A percentile compares a stretch with the other conserved stretches of the same genome.
phyloP scores from a whole-genome alignment of 805 yeast genomes.

The Lachancea sp. region DNA sequence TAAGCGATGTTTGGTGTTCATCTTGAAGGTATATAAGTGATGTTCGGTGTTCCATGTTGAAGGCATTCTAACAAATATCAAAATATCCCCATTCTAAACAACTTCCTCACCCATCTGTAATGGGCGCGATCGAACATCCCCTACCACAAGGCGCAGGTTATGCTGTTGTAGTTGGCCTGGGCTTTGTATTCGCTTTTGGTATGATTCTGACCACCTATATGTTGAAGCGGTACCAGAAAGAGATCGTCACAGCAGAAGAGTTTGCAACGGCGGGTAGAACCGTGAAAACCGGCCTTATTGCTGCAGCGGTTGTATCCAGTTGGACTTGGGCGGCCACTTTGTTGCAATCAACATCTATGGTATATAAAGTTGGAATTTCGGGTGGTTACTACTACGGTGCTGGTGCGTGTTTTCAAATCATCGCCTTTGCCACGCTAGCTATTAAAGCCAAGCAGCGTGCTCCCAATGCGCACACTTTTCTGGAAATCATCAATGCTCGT shows the following conservation, averaged over 20 bases:
- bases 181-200: slow-evolving; percentile 67
- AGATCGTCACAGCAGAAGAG: slow-evolving; percentile 86
- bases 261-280: slow-evolving; percentile 90
- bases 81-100: too few species aligned
- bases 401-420: slow-evolving; percentile 87
- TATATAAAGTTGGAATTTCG: slow-evolving; percentile 68
- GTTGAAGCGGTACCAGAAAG: slow-evolving; percentile 72
- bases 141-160: slow-evolving; percentile 79
- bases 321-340: slow-evolving; percentile 94
- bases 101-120: slow-evolving; percentile 3
- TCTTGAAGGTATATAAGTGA: too few species aligned
- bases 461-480: slow-evolving; percentile 86
- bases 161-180: slow-evolving; percentile 84
- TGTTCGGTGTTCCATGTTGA: too few species aligned
- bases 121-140: slow-evolving; percentile 29
- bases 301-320: slow-evolving; percentile 85
- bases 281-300: slow-evolving; percentile 76
- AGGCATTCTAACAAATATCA: too few species aligned
- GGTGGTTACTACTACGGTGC: slow-evolving; percentile 84
- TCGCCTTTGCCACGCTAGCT: slow-evolving; percentile 78
- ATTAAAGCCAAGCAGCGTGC: slow-evolving; percentile 85
- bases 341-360: slow-evolving; percentile 69
- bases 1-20: too few species aligned
- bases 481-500: slow-evolving; percentile 75
- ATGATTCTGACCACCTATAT: slow-evolving; percentile 73